Conservation (phyloP, 805 yeast species). For the Candida quercuum region DNA sequence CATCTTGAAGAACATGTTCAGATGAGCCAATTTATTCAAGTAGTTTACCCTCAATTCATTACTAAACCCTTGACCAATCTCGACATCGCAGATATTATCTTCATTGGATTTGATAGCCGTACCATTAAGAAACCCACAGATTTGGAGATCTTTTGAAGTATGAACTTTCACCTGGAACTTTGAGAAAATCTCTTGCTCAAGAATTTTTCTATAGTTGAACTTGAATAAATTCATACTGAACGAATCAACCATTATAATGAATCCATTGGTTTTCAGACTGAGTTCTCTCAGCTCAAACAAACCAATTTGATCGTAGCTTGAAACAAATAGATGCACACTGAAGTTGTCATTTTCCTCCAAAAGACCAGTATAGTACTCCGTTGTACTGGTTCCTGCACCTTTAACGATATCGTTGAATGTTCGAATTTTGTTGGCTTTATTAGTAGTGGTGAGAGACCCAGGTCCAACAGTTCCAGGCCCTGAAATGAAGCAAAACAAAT, state of each 20-base stretch:
- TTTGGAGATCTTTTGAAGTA: constrained; percentile 74
- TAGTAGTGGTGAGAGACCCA: constrained; percentile 84
- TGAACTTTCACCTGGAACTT: constrained; percentile 80
- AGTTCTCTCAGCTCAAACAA: constrained; percentile 84
- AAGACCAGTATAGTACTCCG: constrained; percentile 56
- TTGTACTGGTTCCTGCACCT: constrained; percentile 73
- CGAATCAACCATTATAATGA: constrained; percentile 77
- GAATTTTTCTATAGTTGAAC: constrained; percentile 72
- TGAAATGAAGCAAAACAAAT: constrained; percentile 81
- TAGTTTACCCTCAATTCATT: constrained; percentile 77
- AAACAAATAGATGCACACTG: constrained; percentile 44
- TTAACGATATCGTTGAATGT: constrained; percentile 93
- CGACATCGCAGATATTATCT: constrained; percentile 85
- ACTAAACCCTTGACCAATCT: constrained; percentile 73
- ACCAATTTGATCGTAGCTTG: constrained; percentile 93
- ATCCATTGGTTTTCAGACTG: constrained; percentile 83
- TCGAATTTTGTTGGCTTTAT: constrained; percentile 85
- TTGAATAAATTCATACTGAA: constrained; percentile 91
- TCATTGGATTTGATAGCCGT: constrained; percentile 39
- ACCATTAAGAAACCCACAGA: constrained; percentile 71
- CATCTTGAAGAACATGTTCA: constrained; percentile 82
- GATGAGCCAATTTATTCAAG: constrained; percentile 79
- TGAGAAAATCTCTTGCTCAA: constrained; percentile 71
- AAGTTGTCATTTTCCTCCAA: constrained; percentile 43
- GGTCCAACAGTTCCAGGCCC: constrained; percentile 95